Evolutionary conservation across 805 yeast genomes (phyloP), one percentile per base, ranked within the genome.

Genomic region (Metschnikowia dekortorum): DNA sequence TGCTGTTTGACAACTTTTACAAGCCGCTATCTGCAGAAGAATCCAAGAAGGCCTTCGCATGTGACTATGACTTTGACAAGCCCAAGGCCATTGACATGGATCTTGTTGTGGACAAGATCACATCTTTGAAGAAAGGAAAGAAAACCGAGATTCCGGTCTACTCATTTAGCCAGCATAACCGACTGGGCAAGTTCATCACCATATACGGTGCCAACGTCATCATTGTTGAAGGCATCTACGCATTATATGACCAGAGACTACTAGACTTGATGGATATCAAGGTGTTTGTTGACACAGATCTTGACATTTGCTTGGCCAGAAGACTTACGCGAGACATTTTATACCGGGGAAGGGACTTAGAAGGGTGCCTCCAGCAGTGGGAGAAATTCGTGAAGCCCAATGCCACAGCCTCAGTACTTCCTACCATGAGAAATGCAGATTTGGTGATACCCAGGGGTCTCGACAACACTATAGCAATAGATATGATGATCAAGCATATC

Each of bases 161-260:
- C 53, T 94, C 59, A 84, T 97, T 26, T 78, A 82, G 39, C 78
- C 84, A 68, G 76, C 97, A 51, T 85, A 89, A 71, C 67, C 73
- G 54, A 62, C 82, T 92, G 1, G 80, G 75, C 38, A 82, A 85
- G 61, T 75, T 76, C n/a, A 73, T 84, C 44, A 83, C 91, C 3
- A 82, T 94, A 16, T 91, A 90, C 61, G 98, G 97, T 1, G 97
- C 97, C 13, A 90, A 90, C 64, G 96, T 94, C 18, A 87, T 94
- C 47, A 85, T 94, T 6, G 71, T 94, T 36, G 99, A 94, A 66
- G 99, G 99, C 1, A 83, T 94, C 3, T 89, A 87, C 63, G 89
- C 96, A 0, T 67, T 94, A 40, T 82, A 84, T 53, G 89, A 86
- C 63, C 75, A 76, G 43, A 76, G 90, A 39, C 67, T 94, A 14